These are phyloP conservation scores for Citrus hindsii DNA, from an alignment of 345 rosid genomes.

Conservation along the genomic window DNA sequence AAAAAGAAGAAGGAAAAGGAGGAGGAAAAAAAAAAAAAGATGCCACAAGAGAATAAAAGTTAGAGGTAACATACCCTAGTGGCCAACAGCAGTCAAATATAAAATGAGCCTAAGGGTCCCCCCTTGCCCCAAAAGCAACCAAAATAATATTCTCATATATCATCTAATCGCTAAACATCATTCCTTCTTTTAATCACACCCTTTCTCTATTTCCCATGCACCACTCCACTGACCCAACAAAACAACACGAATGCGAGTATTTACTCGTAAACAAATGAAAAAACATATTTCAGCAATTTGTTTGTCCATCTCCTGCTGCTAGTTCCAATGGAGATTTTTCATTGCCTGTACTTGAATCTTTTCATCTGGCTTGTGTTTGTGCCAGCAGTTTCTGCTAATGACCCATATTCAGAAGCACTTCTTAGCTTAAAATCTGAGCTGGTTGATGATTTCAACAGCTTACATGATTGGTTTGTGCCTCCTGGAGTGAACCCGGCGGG, in stretches of 20 bases:
- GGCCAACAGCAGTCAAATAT: slow-evolving; percentile 43
- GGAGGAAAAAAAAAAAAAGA: slow-evolving; percentile 14
- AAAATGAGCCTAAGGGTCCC: slow-evolving; percentile 32
- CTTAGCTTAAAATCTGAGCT: slow-evolving; percentile 68
- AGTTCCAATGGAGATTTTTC: slow-evolving; percentile 61
- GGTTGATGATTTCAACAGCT: slow-evolving; percentile 35
- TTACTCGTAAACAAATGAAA: slow-evolving; percentile 12
- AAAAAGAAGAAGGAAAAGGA: not conserved
- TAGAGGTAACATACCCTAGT: slow-evolving; percentile 18
- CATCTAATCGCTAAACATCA: slow-evolving; percentile 35
- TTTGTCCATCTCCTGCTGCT: slow-evolving; percentile 17
- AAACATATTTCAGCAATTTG: not conserved
- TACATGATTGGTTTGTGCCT: slow-evolving; percentile 66
- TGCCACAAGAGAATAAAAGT: slow-evolving; percentile 21
- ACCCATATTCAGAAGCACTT: slow-evolving; percentile 64
- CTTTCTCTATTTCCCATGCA: slow-evolving; percentile 79
- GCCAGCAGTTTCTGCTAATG: slow-evolving; percentile 29
- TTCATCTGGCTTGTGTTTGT: slow-evolving; percentile 23
- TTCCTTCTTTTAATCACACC: slow-evolving; percentile 14
- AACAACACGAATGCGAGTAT: not conserved
- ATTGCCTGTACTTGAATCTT: slow-evolving; percentile 24
- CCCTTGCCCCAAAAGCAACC: slow-evolving; percentile 32
- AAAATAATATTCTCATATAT: slow-evolving; percentile 30
- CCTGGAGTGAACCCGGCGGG: slow-evolving; percentile 27
- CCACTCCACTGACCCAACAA: slow-evolving; percentile 23